These are phyloP conservation scores for Nicotiana tabacum DNA, from an alignment of 257 asterid genomes.

Conservation along the genomic window DNA sequence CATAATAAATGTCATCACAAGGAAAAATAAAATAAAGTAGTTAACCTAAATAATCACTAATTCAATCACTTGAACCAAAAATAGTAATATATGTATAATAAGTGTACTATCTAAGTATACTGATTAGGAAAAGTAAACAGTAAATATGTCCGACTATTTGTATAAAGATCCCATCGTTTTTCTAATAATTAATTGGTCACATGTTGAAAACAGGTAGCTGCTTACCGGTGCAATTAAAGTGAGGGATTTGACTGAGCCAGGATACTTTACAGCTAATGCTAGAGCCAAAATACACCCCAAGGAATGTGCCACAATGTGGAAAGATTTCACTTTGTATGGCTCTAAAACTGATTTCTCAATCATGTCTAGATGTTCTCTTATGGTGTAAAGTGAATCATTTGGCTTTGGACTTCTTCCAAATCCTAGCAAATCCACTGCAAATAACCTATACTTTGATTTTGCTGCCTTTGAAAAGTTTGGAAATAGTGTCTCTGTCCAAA, in stretches of 20 bases:
- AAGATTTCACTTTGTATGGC: constrained; percentile 57
- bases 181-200: neutral
- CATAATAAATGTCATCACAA: neutral
- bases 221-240: constrained; percentile 87
- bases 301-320: constrained; percentile 97
- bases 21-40: neutral
- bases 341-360: constrained; percentile 75
- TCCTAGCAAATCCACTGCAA: constrained; percentile 88
- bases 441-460: constrained; percentile 62
- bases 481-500: constrained; percentile 90
- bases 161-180: no score
- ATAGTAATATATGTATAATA: no score
- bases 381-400: constrained; percentile 65
- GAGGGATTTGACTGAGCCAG: constrained; percentile 57
- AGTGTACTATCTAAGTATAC: no score
- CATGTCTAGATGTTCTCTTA: constrained; percentile 88
- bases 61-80: no score
- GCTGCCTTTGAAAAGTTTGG: constrained; percentile 69
- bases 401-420: constrained; percentile 97
- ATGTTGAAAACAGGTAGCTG: neutral
- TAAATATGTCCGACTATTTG: no score
- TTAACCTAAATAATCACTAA: neutral
- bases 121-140: no score
- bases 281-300: constrained; percentile 90
- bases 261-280: constrained; percentile 77